Conservation (phyloP, 73 alveolate species). For the Tetrahymena borealis region DNA sequence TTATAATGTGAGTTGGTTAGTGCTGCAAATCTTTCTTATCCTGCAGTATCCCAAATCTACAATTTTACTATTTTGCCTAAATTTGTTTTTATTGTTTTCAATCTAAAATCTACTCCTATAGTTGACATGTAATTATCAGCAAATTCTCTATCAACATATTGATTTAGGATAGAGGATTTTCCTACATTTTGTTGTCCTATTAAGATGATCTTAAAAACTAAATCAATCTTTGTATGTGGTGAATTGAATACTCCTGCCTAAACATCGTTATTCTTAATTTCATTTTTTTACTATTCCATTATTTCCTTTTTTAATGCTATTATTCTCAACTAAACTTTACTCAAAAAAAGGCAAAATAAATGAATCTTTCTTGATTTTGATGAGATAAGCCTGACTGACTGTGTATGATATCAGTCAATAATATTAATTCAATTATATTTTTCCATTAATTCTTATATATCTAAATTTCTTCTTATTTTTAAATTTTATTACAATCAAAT, state of each 20-base stretch:
- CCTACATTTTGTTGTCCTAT: background rate
- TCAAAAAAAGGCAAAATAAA: background rate
- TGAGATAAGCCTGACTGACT: background rate
- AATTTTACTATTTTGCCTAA: conserved; percentile 8
- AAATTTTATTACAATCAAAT: too few relatives aligned
- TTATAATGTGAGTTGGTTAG: conserved; percentile 70
- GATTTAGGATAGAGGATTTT: background rate
- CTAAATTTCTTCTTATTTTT: too few relatives aligned
- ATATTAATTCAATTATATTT: too few relatives aligned
- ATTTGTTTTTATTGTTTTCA: background rate
- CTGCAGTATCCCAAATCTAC: conserved; percentile 46
- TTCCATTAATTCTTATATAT: too few relatives aligned
- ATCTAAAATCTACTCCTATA: background rate
- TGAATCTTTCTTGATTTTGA: background rate
- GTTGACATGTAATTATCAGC: background rate
- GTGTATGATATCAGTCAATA: background rate
- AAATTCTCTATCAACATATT: background rate
- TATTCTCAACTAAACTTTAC: background rate
- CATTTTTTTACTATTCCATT: background rate
- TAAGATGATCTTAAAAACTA: background rate
- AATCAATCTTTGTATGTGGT: background rate
- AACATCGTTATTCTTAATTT: background rate
- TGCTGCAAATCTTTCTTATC: conserved; percentile 47
- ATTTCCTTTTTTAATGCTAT: too few relatives aligned
- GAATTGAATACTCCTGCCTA: background rate